phyloP scores from a whole-genome alignment of 192 early-diverging fungal genomes.

The Coemansia sp. region DNA sequence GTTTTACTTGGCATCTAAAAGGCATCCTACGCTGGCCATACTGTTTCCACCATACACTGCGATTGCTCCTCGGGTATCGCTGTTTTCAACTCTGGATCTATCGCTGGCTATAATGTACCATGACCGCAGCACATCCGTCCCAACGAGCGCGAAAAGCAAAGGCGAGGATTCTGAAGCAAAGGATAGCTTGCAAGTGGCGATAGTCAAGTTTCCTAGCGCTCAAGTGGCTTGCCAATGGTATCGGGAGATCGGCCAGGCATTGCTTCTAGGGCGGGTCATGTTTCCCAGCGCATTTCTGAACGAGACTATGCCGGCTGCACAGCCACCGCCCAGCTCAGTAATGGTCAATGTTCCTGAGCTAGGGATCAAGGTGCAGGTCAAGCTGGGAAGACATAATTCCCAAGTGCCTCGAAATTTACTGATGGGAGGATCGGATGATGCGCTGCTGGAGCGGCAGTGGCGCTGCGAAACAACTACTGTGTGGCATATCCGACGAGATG shows the following conservation, averaged over 20 bases:
- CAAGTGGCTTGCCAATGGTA: slow-evolving; percentile 44
- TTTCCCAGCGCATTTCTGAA: slow-evolving; percentile 23
- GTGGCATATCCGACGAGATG: slow-evolving; percentile 42
- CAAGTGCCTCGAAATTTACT: slow-evolving; percentile 21
- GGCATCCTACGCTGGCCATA: slow-evolving; percentile 23
- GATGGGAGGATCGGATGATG: slow-evolving; percentile 21
- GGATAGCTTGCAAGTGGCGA: slow-evolving; percentile 19
- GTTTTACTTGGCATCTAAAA: slow-evolving; percentile 34
- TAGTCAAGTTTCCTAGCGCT: slow-evolving; percentile 45
- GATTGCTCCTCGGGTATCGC: slow-evolving; percentile 40
- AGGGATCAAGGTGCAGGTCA: slow-evolving; percentile 49
- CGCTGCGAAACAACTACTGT: slow-evolving; percentile 40
- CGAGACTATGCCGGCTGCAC: slow-evolving; percentile 21
- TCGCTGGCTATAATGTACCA: slow-evolving; percentile 48
- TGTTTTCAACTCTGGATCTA: slow-evolving; percentile 52
- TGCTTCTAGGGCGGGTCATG: slow-evolving; percentile 25
- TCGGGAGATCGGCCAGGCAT: slow-evolving; percentile 38
- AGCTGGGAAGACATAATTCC: slow-evolving; percentile 18
- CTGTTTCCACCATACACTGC: slow-evolving; percentile 27
- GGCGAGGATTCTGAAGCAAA: slow-evolving; percentile 14
- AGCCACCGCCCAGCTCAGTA: slow-evolving; percentile 23
- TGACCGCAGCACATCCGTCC: slow-evolving; percentile 2
- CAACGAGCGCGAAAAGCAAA: slow-evolving; percentile 5
- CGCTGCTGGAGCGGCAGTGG: slow-evolving; percentile 27
- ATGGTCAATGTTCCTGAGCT: slow-evolving; percentile 45